Evolutionary conservation across 768 basidiomycete genomes (phyloP).

Genomic region (Agaricus subrufescens): DNA sequence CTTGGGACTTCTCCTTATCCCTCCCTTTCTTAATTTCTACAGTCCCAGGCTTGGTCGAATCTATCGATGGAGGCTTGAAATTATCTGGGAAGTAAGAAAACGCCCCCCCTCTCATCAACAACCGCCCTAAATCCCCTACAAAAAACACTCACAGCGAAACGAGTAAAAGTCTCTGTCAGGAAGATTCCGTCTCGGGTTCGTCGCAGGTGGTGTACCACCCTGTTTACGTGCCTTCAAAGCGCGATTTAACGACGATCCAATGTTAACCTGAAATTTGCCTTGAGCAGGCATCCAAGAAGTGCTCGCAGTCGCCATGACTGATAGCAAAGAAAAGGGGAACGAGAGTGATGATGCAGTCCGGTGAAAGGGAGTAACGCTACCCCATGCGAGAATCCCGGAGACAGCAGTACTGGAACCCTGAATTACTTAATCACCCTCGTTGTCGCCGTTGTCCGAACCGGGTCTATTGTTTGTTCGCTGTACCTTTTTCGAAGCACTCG

Average conservation of each 20-base stretch:
- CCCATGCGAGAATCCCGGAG: not conserved
- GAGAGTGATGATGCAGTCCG: not conserved
- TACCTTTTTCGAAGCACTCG: too few relatives aligned
- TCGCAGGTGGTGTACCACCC: conserved; percentile 34
- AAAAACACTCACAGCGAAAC: conserved; percentile 60
- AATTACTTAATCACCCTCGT: conserved; percentile 1
- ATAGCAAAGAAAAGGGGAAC: not conserved
- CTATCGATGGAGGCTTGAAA: conserved; percentile 71
- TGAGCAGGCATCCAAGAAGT: conserved; percentile 51
- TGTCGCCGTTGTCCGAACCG: not conserved
- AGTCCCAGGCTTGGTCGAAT: conserved; percentile 57
- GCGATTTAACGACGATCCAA: conserved; percentile 60
- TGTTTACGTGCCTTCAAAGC: conserved; percentile 69
- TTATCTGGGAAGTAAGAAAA: conserved; percentile 50
- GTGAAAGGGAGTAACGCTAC: not conserved
- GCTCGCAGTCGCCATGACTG: conserved; percentile 36
- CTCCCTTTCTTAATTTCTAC: conserved; percentile 55
- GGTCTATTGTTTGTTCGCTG: too few relatives aligned
- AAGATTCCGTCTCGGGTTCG: conserved; percentile 37
- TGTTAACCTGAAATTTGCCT: conserved; percentile 55
- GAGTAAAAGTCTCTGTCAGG: conserved; percentile 71
- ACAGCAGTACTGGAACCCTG: not conserved
- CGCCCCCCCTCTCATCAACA: not conserved
- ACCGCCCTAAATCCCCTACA: not conserved
- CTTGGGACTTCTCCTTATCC: conserved; percentile 46